Conservation (phyloP, 495 filamentous ascomycete species). For the Aspergillus bridgeri region DNA sequence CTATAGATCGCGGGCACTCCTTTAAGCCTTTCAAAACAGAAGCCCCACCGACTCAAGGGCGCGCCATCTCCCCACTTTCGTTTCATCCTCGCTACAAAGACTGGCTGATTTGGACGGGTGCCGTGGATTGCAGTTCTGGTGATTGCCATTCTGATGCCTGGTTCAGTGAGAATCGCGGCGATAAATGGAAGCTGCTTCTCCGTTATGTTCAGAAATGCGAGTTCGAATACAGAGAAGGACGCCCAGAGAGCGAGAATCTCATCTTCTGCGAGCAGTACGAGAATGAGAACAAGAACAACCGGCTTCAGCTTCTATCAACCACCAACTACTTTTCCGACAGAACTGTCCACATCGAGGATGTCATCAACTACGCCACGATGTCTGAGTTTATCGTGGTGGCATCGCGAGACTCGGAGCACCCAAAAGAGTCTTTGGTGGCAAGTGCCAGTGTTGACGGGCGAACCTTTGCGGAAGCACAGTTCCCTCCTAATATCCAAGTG, state of each 20-base stretch:
- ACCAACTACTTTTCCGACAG: slow-evolving; percentile 68
- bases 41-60: slow-evolving; percentile 31
- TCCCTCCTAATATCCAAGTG: slow-evolving; percentile 78
- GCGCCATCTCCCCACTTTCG: slow-evolving; percentile 46
- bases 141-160: slow-evolving; percentile 69
- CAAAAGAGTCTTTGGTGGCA: slow-evolving; percentile 67
- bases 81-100: slow-evolving; percentile 82
- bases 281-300: slow-evolving; percentile 54
- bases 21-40: slow-evolving; percentile 67
- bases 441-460: slow-evolving; percentile 79
- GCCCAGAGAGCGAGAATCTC: slow-evolving; percentile 56
- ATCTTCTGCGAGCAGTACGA: slow-evolving; percentile 77
- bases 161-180: slow-evolving; percentile 69
- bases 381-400: slow-evolving; percentile 93
- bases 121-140: slow-evolving; percentile 49
- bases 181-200: slow-evolving; percentile 66
- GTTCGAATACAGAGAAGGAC: slow-evolving; percentile 70
- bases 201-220: slow-evolving; percentile 72
- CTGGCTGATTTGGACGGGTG: slow-evolving; percentile 89
- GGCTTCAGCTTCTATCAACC: slow-evolving; percentile 67
- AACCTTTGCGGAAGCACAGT: slow-evolving; percentile 76
- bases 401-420: slow-evolving; percentile 57
- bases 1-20: slow-evolving; percentile 65
- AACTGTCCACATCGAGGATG: slow-evolving; percentile 57
- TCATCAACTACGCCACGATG: slow-evolving; percentile 88